Percentiles rank a stretch among this genome's conserved stretches.
phyloP scores from a whole-genome alignment of 208 protist species.

The Angomonas desouzai region DNA sequence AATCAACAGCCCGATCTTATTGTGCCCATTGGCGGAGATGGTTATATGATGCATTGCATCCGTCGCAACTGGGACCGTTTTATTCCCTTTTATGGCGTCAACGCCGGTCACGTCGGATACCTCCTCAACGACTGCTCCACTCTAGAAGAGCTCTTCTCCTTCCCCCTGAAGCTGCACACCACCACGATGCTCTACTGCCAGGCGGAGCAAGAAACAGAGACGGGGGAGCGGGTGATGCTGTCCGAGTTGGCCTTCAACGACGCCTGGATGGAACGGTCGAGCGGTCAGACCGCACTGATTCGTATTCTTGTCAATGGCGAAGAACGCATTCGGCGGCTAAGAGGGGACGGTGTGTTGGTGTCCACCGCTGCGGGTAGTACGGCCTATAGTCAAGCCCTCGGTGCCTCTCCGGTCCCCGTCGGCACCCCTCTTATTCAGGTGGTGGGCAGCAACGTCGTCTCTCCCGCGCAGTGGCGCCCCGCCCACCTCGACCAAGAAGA shows the following conservation, averaged over 20 bases:
- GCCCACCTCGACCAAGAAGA: conserved; percentile 86
- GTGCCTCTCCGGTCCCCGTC: conserved; percentile 84
- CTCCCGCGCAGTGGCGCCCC: conserved; percentile 82
- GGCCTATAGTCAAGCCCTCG: conserved; percentile 82
- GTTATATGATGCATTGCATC: conserved; percentile 93
- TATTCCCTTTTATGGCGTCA: conserved; percentile 89
- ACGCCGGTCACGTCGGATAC: conserved; percentile 87
- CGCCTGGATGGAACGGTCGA: conserved; percentile 88
- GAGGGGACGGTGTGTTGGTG: conserved; percentile 86
- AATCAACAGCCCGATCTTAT: conserved; percentile 75
- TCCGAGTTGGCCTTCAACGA: conserved; percentile 90
- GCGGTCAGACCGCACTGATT: conserved; percentile 86
- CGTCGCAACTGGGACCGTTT: conserved; percentile 87
- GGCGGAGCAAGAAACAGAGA: conserved; percentile 64
- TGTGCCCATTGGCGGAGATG: conserved; percentile 88
- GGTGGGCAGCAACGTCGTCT: conserved; percentile 88
- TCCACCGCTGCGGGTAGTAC: conserved; percentile 87
- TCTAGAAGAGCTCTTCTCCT: conserved; percentile 79
- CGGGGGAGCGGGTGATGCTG: conserved; percentile 60
- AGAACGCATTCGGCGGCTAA: conserved; percentile 73
- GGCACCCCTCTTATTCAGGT: conserved; percentile 84
- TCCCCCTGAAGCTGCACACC: conserved; percentile 81
- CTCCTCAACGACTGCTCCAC: conserved; percentile 80
- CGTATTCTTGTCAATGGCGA: conserved; percentile 86
- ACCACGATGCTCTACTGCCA: conserved; percentile 88